A percentile compares a stretch with the other conserved stretches of the same genome.
These are phyloP conservation scores for Balakata baccata DNA, from an alignment of 345 rosid species.

Conservation along the genomic window DNA sequence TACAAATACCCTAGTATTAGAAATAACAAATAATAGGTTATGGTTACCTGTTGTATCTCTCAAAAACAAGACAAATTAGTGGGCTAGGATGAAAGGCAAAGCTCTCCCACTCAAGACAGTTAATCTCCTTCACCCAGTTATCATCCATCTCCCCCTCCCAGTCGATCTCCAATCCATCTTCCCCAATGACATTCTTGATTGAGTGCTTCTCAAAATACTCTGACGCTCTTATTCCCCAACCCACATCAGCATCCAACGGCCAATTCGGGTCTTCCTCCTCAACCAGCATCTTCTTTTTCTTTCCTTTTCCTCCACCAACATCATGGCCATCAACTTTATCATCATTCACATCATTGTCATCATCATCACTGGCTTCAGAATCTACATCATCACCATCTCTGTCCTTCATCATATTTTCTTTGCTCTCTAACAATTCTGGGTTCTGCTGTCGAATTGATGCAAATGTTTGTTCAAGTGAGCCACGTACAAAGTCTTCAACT, in stretches of 20 bases:
- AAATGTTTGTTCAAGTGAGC: slow-evolving; percentile 59
- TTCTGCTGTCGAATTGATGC: slow-evolving; percentile 54
- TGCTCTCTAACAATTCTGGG: slow-evolving; percentile 49
- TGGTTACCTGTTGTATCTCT: slow-evolving; percentile 65
- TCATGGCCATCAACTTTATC: slow-evolving; percentile 20
- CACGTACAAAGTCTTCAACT: slow-evolving; percentile 77
- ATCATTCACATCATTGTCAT: slow-evolving; percentile 21
- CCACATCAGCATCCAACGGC: slow-evolving; percentile 93
- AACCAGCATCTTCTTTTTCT: slow-evolving; percentile 51
- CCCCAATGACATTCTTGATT: slow-evolving; percentile 74
- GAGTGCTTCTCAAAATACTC: slow-evolving; percentile 84
- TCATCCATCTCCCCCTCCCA: slow-evolving; percentile 94
- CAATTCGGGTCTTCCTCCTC: slow-evolving; percentile 80
- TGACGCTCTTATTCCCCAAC: slow-evolving; percentile 91
- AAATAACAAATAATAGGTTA: neutral
- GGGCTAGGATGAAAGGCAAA: slow-evolving; percentile 92
- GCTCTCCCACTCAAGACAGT: slow-evolving; percentile 88
- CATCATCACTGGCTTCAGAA: slow-evolving; percentile 28
- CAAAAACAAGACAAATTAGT: slow-evolving; percentile 65
- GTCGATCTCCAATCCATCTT: slow-evolving; percentile 74
- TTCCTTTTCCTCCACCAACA: slow-evolving; percentile 17
- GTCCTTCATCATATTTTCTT: slow-evolving; percentile 49
- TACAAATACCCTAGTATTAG: neutral
- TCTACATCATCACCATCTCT: slow-evolving; percentile 24
- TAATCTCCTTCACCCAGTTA: slow-evolving; percentile 79